Evolutionary conservation across 164 flowering plant species (phyloP).

Genomic region (Saururus chinensis): DNA sequence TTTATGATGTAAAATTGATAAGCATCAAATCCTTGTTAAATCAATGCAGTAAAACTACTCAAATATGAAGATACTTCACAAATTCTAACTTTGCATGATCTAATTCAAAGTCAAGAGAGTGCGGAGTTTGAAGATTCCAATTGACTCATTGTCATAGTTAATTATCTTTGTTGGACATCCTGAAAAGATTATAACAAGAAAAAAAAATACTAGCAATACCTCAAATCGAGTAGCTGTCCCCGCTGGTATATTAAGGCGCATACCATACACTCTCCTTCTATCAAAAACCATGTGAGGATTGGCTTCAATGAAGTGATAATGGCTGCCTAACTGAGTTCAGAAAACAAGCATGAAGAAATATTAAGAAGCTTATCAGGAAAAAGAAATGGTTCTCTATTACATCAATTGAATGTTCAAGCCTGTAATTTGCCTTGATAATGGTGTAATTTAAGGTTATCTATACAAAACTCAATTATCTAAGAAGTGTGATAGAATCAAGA

Average conservation of each 20-base stretch:
- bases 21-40: no score
- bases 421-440: background rate
- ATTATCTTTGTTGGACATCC: background rate
- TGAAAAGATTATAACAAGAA: no score
- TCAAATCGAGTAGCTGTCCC: slow-evolving; percentile 94
- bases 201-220: slow-evolving; percentile 25
- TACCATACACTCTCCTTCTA: slow-evolving; percentile 76
- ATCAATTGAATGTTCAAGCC: background rate
- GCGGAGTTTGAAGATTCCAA: no score
- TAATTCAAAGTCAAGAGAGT: no score
- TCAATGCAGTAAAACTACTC: no score
- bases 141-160: no score
- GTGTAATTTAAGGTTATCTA: background rate
- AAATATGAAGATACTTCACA: no score
- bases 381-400: no score
- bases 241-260: slow-evolving; percentile 89
- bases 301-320: slow-evolving; percentile 89
- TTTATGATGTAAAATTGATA: background rate
- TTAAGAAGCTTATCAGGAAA: background rate
- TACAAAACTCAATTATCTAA: background rate
- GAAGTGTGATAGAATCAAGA: background rate
- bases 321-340: slow-evolving; percentile 78
- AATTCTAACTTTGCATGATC: no score
- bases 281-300: slow-evolving; percentile 80
- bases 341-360: background rate